Evolutionary conservation across 352 stramenopile species (phyloP), one percentile per base, ranked within the genome.

Genomic region (Pythium myriotylum): DNA sequence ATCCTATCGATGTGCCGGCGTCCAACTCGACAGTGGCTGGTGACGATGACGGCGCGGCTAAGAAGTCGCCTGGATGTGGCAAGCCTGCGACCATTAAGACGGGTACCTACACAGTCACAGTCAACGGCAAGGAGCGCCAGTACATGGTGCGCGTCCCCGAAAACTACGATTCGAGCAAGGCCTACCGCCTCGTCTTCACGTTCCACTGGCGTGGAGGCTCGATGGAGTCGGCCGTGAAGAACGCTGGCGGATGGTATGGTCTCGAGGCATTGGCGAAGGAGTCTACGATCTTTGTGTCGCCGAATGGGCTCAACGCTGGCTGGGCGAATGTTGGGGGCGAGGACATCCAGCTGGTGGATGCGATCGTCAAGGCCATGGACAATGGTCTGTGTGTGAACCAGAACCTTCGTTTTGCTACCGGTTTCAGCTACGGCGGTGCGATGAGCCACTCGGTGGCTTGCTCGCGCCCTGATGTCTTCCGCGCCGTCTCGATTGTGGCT

Each of bases 61-160:
- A n/a, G n/a, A n/a, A n/a, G n/a, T n/a, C n/a, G n/a, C n/a, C n/a
- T n/a, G 54, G 54, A 4, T 62, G 54, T 27, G 45, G 45, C 43
- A 54, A 54, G 23, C 6, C 43, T 22, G 29, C 54, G 3, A 22
- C 26, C 1, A n/a, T 62, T 43, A 23, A 45, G 29, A 49, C n/a
- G 1, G 64, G 68, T n/a, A 65, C 47, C 29, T 70, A 70, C 55
- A 67, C 43, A 4, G 60, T 59, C 39, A 68, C 50, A 0, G 62
- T 72, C 45, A 68, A 67, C 52, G 63, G 68, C 26, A 67, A 45
- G 49, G 27, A 68, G 35, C 68, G 68, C 51, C 42, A 70, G 24
- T 75, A 67, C 59, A 64, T 69, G 19, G 45, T 75, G 54, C 63
- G 63, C 35, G 68, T 75, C 16, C 68, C 68, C 4, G 22, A 66